Evolutionary conservation across 116 monocot species (phyloP).

Genomic region (Zostera marina): DNA sequence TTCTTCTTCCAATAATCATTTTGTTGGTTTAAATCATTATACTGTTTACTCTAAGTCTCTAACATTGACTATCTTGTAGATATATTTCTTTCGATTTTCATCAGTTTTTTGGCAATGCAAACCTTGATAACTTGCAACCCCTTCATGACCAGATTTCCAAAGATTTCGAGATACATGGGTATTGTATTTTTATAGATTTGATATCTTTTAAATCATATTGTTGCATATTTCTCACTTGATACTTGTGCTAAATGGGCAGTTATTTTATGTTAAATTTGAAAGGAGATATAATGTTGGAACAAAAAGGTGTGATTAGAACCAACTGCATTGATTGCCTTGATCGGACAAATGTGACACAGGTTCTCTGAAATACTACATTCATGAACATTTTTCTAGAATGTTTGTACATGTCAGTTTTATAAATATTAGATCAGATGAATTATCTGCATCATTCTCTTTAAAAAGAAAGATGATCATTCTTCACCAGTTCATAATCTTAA

Average conservation of each 20-base stretch:
- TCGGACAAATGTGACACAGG: conserved; percentile 97
- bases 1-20: too few species aligned
- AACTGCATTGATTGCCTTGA: conserved; percentile 97
- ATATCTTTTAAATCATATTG: conserved; percentile 4
- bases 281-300: conserved; percentile 49
- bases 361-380: conserved; percentile 10
- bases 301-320: conserved; percentile 52
- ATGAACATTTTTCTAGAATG: neutral
- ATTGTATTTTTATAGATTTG: conserved; percentile 10
- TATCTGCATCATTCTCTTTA: neutral
- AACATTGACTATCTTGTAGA: conserved; percentile 27
- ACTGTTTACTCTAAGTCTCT: neutral
- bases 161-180: conserved; percentile 66
- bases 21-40: too few species aligned
- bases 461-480: neutral
- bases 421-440: neutral
- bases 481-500: neutral
- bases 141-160: conserved; percentile 62
- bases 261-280: conserved; percentile 59
- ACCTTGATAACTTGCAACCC: conserved; percentile 51
- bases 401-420: neutral
- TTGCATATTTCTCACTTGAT: conserved; percentile 24
- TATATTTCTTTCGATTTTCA: conserved; percentile 91
- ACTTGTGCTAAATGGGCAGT: conserved; percentile 90
- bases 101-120: conserved; percentile 53